A percentile compares a stretch with the other conserved stretches of the same genome.
These are phyloP conservation scores for Xylaria flabelliformis DNA, from an alignment of 495 filamentous ascomycete genomes.

Conservation along the genomic window DNA sequence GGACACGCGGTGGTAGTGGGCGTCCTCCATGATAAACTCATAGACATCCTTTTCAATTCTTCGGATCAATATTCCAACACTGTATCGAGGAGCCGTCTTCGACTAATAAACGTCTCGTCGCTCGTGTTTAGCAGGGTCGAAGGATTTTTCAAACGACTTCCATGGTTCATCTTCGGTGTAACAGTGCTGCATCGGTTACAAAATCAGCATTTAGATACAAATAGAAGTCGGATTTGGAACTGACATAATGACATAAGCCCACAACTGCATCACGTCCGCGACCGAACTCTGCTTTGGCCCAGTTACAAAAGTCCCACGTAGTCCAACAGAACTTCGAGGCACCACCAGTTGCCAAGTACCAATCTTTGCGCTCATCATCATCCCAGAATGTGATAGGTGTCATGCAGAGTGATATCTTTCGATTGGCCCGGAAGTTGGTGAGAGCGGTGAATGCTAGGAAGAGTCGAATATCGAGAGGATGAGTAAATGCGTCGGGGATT, in stretches of 20 bases:
- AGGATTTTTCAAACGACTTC: conserved; percentile 4
- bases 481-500: conserved; percentile 6
- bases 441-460: conserved; percentile 13
- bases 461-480: conserved; percentile 18
- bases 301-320: conserved; percentile 7
- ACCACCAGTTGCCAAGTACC: conserved; percentile 1
- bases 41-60: neutral
- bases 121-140: neutral
- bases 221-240: neutral
- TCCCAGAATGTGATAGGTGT: conserved; percentile 12
- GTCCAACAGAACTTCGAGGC: conserved; percentile 13
- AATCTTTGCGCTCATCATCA: conserved; percentile 11
- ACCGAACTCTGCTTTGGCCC: conserved; percentile 6
- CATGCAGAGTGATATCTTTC: conserved; percentile 9
- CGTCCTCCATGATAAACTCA: conserved; percentile 13
- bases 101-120: conserved; percentile 21
- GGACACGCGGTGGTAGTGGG: conserved; percentile 2
- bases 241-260: conserved; percentile 12
- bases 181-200: neutral
- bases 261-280: neutral
- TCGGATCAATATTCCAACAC: conserved; percentile 12
- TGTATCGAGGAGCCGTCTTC: conserved; percentile 7
- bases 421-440: neutral
- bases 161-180: neutral
- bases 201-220: neutral